Evolutionary conservation across 768 basidiomycete genomes (phyloP), one percentile per base, ranked within the genome.

Genomic region (Krasilnikovozyma curviuscula): DNA sequence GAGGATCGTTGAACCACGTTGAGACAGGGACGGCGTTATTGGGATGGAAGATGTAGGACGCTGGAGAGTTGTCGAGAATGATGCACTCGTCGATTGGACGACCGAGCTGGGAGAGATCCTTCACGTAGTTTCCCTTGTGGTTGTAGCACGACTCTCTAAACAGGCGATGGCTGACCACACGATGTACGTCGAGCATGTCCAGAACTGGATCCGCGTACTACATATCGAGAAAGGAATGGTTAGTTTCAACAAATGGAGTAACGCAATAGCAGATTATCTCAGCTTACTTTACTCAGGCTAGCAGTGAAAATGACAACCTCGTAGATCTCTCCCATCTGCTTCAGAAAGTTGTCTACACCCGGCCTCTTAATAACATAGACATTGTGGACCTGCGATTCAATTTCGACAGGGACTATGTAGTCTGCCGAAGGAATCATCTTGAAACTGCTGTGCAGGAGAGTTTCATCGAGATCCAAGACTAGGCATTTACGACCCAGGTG

Each of bases 81-180:
- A 97, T 95, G 52, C 81, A 85, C 60, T 91, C 85, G 40, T 76
- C 73, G 56, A 93, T 84, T 6, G 85, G 84, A 25, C 93, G 79
- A 40, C 93, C 93, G 45, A 98, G 72, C 67, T 95, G 93, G 19
- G 93, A 98, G 30, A 98, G 70, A 65, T 98, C 91, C 77, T 98
- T 98, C 67, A 98, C 91, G 64, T 97, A 98, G 68, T 91, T 97
- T 35, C 91, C 91, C 66, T 82, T 83, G 68, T 97, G 93, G 62
- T 93, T 97, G 64, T 95, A 97, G 66, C 93, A 98, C 61, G 84
- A 91, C 67, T 98, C 93, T 52, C 93, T 71, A 76, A 95, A 98
- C 43, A 98, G 67, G 52, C 93, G 75, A 65, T 98, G 91, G 28
- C 83, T 70, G 34, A 98, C 89, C 9, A 89, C 91, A 54, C 76